Conservation (phyloP, 345 rosid species). For the Microthlaspi erraticum region DNA sequence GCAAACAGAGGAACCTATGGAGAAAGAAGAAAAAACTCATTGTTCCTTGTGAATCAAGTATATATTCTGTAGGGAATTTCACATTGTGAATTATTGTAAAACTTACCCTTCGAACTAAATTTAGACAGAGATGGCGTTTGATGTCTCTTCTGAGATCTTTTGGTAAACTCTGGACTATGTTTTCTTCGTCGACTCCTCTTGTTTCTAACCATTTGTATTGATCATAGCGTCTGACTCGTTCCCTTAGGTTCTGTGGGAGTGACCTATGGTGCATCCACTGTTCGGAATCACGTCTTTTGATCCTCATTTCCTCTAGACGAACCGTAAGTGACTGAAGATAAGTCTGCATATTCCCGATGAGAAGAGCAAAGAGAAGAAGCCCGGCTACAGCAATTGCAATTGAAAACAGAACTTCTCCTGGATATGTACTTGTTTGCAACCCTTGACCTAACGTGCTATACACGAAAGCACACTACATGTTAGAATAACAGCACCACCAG, state of each 20-base stretch:
- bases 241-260: slow-evolving; percentile 63
- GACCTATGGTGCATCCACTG: slow-evolving; percentile 88
- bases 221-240: slow-evolving; percentile 55
- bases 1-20: slow-evolving; percentile 81
- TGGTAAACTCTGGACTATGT: slow-evolving; percentile 69
- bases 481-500: neutral
- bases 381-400: slow-evolving; percentile 72
- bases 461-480: slow-evolving; percentile 1
- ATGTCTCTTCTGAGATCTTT: slow-evolving; percentile 90
- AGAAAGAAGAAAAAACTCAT: neutral
- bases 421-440: slow-evolving; percentile 76
- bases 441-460: slow-evolving; percentile 90
- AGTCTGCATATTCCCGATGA: slow-evolving; percentile 90
- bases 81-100: neutral
- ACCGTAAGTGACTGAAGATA: slow-evolving; percentile 79
- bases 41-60: slow-evolving; percentile 7
- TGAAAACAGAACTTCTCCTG: slow-evolving; percentile 79
- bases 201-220: slow-evolving; percentile 60
- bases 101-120: slow-evolving; percentile 83
- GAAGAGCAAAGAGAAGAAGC: slow-evolving; percentile 78
- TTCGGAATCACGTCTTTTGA: slow-evolving; percentile 65
- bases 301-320: slow-evolving; percentile 93
- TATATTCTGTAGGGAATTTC: neutral
- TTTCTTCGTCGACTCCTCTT: slow-evolving; percentile 55
- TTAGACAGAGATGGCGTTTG: slow-evolving; percentile 85